Percentiles rank a stretch among this genome's conserved stretches.
These are phyloP conservation scores for Noccaea caerulescens DNA, from an alignment of 345 rosid genomes.

Conservation along the genomic window DNA sequence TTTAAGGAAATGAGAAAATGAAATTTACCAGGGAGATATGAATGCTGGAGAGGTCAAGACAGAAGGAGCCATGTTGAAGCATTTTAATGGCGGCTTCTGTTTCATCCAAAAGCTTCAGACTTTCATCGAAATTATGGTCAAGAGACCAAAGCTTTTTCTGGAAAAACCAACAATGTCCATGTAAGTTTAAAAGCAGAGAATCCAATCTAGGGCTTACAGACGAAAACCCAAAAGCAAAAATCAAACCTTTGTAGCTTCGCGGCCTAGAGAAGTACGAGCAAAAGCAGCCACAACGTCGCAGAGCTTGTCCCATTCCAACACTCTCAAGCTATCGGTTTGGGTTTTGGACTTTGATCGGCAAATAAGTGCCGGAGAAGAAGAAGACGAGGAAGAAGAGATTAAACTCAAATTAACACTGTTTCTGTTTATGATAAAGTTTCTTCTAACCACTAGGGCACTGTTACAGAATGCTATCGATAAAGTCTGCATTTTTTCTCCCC, in stretches of 20 bases:
- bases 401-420: slow-evolving; percentile 25
- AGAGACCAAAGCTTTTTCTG: slow-evolving; percentile 68
- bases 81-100: slow-evolving; percentile 80
- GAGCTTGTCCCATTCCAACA: slow-evolving; percentile 90
- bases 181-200: slow-evolving; percentile 22
- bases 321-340: slow-evolving; percentile 59
- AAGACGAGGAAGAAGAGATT: slow-evolving; percentile 21
- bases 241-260: slow-evolving; percentile 67
- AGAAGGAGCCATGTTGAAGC: slow-evolving; percentile 69
- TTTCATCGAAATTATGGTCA: slow-evolving; percentile 61
- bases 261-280: slow-evolving; percentile 77
- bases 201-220: background rate
- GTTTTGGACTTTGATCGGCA: slow-evolving; percentile 44
- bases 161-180: slow-evolving; percentile 6
- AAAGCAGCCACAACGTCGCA: slow-evolving; percentile 80
- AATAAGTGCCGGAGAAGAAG: slow-evolving; percentile 25
- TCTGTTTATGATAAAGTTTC: slow-evolving; percentile 26
- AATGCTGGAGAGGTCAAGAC: slow-evolving; percentile 62
- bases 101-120: slow-evolving; percentile 73
- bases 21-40: slow-evolving; percentile 49
- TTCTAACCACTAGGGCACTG: slow-evolving; percentile 36
- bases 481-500: slow-evolving; percentile 17
- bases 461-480: slow-evolving; percentile 32
- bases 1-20: slow-evolving; percentile 9
- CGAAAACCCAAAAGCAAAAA: background rate